Base-by-base conservation (phyloP, 1,284 basidiomycete species). In the Earliella scabrosa region DNA sequence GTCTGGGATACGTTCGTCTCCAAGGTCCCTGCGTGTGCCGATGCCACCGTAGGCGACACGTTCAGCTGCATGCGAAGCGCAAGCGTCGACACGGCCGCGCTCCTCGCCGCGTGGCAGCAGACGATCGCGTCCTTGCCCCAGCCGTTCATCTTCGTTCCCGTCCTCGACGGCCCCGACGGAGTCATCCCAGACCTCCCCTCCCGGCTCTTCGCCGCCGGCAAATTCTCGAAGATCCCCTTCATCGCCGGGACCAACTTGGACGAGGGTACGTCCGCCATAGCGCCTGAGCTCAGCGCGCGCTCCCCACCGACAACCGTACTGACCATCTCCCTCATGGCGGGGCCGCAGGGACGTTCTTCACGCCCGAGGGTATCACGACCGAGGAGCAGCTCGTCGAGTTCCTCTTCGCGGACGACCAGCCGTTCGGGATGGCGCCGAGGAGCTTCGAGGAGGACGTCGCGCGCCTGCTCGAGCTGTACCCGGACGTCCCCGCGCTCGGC, bases 401-500 rank as follows among this genome's bases (percentile, higher is more conserved):
- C 44, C 34, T 58, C 34, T n/a, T 21, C 24, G 40, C 36, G 26
- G 49, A 47, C 32, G 0, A 55, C 24, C 21, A 64, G 77, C 41
- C 64, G 71, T 18, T 47, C 18, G 29, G 35, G 0, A 71, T 68
- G 45, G 73, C 65, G 53, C 69, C 77, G 0, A 73, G 77, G 6
- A 34, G 23, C 0, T 24, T 50, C 27, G 26, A 45, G n/a, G 11
- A 40, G 3, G 11, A 61, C 68, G 61, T 71, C 4, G 63, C 75
- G 14, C 61, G 56, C 13, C 54, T 83, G 11, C 51, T 82, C 1
- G 54, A 73, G 21, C 67, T 82, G 4, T 83, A 84, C 58, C 81
- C 82, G 0, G 74, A 82, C 54, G 68, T 73, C 45, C 81, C 82
- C 9, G 68, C 77, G 8, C 64, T 78, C 2, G 82, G 82, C 0